Conservation (phyloP, 2,329 filamentous ascomycete genomes). For the Fusarium sp. region DNA sequence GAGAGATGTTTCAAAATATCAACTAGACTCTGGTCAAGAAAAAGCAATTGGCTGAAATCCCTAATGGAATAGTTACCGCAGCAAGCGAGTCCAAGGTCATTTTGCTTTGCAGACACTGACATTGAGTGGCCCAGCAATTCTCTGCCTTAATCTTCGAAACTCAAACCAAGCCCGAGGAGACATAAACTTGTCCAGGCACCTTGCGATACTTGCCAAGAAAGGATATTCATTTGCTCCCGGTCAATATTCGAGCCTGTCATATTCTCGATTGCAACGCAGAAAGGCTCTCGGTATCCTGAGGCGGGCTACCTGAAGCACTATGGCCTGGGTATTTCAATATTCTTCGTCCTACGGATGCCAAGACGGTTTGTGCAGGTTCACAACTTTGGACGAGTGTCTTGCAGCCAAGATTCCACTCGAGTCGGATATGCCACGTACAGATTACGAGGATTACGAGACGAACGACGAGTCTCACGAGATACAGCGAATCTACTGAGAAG, state of each 20-base stretch:
- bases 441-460: too few species aligned
- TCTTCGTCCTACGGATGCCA: not conserved
- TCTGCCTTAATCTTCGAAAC: not conserved
- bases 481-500: not conserved
- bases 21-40: not conserved
- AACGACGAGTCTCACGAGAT: rapidly evolving
- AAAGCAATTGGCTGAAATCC: not conserved
- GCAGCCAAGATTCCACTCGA: too few species aligned
- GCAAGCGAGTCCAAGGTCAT: not conserved
- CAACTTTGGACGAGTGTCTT: not conserved
- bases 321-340: not conserved
- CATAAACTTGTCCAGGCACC: not conserved
- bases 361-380: too few species aligned
- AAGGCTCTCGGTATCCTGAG: not conserved
- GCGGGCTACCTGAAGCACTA: not conserved
- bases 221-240: not conserved
- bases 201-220: not conserved
- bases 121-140: not conserved
- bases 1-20: not conserved
- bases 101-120: not conserved
- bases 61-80: not conserved
- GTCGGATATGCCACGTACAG: rapidly evolving
- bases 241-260: not conserved
- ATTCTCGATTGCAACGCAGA: not conserved
- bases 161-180: not conserved